Base-by-base conservation (phyloP, 1,284 basidiomycete species). In the Hypsizygus ulmarius region DNA sequence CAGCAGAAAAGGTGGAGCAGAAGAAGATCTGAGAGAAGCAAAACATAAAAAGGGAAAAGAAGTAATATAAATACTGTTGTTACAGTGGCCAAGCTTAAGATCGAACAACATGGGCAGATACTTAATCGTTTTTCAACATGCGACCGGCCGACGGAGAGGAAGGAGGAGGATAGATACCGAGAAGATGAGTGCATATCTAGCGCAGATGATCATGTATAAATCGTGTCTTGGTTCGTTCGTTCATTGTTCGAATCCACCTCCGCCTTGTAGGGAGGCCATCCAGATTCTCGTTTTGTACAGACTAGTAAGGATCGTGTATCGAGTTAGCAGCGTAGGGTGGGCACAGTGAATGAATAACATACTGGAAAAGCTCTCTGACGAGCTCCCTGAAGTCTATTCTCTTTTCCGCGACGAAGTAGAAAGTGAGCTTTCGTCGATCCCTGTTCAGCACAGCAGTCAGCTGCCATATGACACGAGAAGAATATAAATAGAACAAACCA, bases 331-430 rank as follows among this genome's bases (percentile, higher is more conserved):
- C 30, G 25, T 42, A 14, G 16, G 12, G 7, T 9, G 16, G 34
- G 33, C 35, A 16, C 39, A 14, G 47, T 10, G 33, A 27, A 39
- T 5, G 34, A 40, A n/a, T 34, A 36, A 51, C 70, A 45, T 47
- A 90, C 82, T 91, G 77, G 78, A 97, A 96, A 27, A 96, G 71
- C 66, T 96, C 93, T 62, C 91, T 81, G 43, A 96, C 93, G 51
- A 98, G 80, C 66, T 97, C 95, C 58, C 96, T 81, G 73, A 99
- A 98, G 70, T 99, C 96, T 65, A 99, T 95, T 56, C 96, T 76
- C 70, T 93, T 93, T 63, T 96, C 93, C 45, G 95, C 93, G 51
- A 95, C 78, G 67, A 97, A 99, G 73, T 97, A 98, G 75, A 97
- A 97, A 0, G 96, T 98, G 53, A 99, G 72, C 72, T 98, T 97